A percentile compares a stretch with the other conserved stretches of the same genome.
phyloP scores from a whole-genome alignment of 768 basidiomycete genomes.

The Suillus variegatus region DNA sequence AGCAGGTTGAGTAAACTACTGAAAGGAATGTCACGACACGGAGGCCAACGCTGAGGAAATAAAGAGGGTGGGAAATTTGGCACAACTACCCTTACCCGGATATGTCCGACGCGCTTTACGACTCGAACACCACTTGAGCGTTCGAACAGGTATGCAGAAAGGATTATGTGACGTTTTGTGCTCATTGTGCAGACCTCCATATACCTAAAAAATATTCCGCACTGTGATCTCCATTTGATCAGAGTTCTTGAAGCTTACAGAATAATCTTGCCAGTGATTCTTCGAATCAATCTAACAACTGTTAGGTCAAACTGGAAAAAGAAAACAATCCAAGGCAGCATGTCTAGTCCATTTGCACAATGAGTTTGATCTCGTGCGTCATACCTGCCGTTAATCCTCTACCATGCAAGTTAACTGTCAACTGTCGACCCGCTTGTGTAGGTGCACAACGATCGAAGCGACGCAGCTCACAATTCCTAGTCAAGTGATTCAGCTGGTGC shows the following conservation, averaged over 20 bases:
- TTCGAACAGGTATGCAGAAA: neutral
- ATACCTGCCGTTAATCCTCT: neutral
- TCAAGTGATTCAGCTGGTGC: neutral
- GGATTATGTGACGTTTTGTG: neutral
- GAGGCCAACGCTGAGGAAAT: conserved; percentile 12
- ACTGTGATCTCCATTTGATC: neutral
- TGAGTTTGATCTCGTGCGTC: neutral
- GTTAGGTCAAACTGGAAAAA: neutral
- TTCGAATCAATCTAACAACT: neutral
- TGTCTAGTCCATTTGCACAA: neutral
- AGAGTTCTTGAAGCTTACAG: neutral
- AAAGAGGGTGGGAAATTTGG: conserved; percentile 15
- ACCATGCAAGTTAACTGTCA: too few species aligned
- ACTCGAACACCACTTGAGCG: neutral
- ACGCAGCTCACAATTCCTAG: neutral
- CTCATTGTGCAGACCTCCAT: neutral
- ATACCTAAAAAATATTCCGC: neutral
- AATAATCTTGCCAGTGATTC: neutral
- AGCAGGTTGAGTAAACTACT: conserved; percentile 7
- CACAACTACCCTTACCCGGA: conserved; percentile 6
- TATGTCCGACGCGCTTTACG: conserved; percentile 8
- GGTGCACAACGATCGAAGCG: neutral
- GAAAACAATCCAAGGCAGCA: neutral
- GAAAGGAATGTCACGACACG: conserved; percentile 8
- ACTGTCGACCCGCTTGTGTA: neutral